These are phyloP conservation scores for Mrakia blollopis DNA, from an alignment of 768 basidiomycete species.

Conservation along the genomic window DNA sequence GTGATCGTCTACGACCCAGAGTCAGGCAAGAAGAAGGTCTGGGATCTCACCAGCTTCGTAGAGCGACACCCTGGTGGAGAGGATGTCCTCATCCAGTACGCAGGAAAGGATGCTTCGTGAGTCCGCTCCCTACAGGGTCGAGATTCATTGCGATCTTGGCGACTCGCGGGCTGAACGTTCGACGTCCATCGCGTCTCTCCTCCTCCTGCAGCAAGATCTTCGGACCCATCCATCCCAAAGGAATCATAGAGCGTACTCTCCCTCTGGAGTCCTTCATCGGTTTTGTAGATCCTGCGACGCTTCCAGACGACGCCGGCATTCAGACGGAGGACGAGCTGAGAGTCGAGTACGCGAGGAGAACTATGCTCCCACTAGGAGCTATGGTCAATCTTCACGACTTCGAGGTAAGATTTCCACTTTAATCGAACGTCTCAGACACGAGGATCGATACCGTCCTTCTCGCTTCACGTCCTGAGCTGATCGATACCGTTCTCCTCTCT, in stretches of 20 bases:
- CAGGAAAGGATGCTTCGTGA: constrained; percentile 21
- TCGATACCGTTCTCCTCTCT: too few relatives aligned
- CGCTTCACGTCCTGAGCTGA: too few relatives aligned
- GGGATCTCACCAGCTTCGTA: constrained; percentile 44
- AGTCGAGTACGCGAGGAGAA: constrained; percentile 39
- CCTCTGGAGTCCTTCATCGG: constrained; percentile 40
- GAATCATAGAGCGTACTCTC: constrained; percentile 43
- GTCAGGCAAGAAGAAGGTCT: constrained; percentile 2
- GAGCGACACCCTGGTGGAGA: constrained; percentile 32
- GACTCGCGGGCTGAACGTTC: too few relatives aligned
- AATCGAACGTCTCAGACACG: neutral
- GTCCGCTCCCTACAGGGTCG: neutral
- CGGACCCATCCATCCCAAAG: constrained; percentile 45
- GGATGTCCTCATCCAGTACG: neutral
- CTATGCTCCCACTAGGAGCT: constrained; percentile 40
- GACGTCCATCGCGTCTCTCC: too few relatives aligned
- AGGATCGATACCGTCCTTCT: too few relatives aligned
- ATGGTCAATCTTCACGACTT: constrained; percentile 47
- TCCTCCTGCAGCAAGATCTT: neutral
- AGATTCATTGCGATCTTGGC: too few relatives aligned
- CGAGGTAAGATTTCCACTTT: constrained; percentile 34
- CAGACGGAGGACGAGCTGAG: constrained; percentile 43
- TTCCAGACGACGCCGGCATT: constrained; percentile 34
- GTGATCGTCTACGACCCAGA: constrained; percentile 24
- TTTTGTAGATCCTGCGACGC: constrained; percentile 44